Base-by-base conservation (phyloP, 805 yeast genomes). In the Wickerhamiella musiphila region DNA sequence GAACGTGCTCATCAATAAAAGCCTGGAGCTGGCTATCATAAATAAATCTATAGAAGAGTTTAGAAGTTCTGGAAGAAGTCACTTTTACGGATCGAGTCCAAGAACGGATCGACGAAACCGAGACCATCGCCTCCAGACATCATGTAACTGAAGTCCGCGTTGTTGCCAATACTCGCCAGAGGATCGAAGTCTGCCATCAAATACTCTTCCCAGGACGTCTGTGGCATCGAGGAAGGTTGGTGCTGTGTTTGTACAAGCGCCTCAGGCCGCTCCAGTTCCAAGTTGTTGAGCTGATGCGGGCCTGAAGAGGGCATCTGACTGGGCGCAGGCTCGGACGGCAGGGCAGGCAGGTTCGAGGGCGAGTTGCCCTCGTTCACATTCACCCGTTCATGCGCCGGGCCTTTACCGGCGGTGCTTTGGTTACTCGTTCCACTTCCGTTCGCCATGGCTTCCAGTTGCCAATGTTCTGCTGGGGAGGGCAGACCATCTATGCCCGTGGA, bases 121-220 rank as follows among this genome's bases (percentile, higher is more conserved):
- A 31, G 34, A 10, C 34, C 34, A 10, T 20, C 34, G 18, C 34
- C 34, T 5, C 34, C 34, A 14, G 23, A 12, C n/a, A 13, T 13
- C 22, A 28, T 28, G 14, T 19, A 28, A 12, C 19, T 23, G 8
- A 18, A 18, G 20, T 28, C 30, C 19, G 19, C 17, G 23, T 28
- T 28, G 18, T 24, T 24, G 26, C 26, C 26, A 8, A 24, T 16
- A 6, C 26, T 18, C 18, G 14, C 26, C 17, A 24, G 26, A 13
- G 26, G 26, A 9, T 24, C 26, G 6, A 13, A 18, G 26, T 24
- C 26, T n/a, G 15, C 12, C 8, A 11, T 14, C 6, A 11, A 13
- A n/a, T n/a, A n/a, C n/a, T n/a, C n/a, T n/a, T n/a, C n/a, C n/a
- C n/a, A n/a, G n/a, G n/a, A n/a, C n/a, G n/a, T n/a, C n/a, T n/a